Conservation (phyloP, 2,329 filamentous ascomycete genomes). For the Cercospora sp. region DNA sequence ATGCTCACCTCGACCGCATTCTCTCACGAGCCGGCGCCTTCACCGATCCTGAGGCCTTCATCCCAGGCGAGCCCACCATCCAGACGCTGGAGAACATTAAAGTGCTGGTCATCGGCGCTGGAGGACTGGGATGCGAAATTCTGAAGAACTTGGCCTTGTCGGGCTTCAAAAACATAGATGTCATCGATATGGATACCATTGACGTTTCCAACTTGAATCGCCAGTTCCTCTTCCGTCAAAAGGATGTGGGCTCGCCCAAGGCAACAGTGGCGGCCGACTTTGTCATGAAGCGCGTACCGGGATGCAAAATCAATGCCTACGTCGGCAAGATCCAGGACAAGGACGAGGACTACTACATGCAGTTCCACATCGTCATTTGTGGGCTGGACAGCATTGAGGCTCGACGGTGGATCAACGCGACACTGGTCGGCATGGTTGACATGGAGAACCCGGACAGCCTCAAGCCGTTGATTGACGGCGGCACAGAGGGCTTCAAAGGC, state of each 20-base stretch:
- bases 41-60: conserved; percentile 59
- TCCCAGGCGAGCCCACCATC: conserved; percentile 53
- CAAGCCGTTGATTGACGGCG: conserved; percentile 93
- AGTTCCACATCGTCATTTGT: conserved; percentile 91
- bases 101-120: conserved; percentile 69
- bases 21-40: conserved; percentile 77
- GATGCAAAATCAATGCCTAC: conserved; percentile 89
- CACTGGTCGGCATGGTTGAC: conserved; percentile 86
- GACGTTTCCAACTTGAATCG: conserved; percentile 98
- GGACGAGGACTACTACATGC: conserved; percentile 93
- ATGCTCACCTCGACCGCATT: conserved; percentile 82
- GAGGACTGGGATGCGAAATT: conserved; percentile 92
- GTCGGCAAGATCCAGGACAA: conserved; percentile 97
- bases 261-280: conserved; percentile 90
- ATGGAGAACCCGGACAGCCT: conserved; percentile 76
- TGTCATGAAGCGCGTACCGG: conserved; percentile 83
- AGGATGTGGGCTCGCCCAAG: conserved; percentile 90
- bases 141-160: conserved; percentile 94
- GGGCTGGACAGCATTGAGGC: conserved; percentile 97
- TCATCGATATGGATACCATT: conserved; percentile 99
- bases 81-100: conserved; percentile 67
- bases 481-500: conserved; percentile 97
- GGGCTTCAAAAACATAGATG: conserved; percentile 94
- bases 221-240: conserved; percentile 90
- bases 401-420: conserved; percentile 97